phyloP scores from a whole-genome alignment of 495 filamentous ascomycete species.

The Penicillium crystallinum region DNA sequence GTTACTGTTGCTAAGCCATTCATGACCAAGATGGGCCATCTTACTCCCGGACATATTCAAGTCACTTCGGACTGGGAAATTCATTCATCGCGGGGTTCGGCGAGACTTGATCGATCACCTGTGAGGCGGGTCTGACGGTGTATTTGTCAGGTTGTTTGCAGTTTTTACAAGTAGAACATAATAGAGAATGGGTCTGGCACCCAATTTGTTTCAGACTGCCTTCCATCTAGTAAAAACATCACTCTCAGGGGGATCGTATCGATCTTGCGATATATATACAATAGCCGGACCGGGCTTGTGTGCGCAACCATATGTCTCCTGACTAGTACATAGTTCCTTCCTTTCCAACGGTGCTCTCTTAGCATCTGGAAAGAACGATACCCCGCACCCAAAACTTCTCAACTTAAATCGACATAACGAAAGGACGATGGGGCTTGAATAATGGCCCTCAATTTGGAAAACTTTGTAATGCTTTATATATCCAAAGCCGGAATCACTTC shows the following conservation, averaged over 20 bases:
- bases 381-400: too few relatives aligned
- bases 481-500: background rate
- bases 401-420: too few relatives aligned
- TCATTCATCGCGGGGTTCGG: constrained; percentile 24
- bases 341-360: too few relatives aligned
- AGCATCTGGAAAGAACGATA: too few relatives aligned
- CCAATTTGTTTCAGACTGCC: background rate
- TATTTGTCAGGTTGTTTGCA: background rate
- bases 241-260: too few relatives aligned
- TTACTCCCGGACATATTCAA: constrained; percentile 20
- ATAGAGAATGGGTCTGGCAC: background rate
- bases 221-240: too few relatives aligned
- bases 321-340: too few relatives aligned
- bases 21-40: constrained; percentile 18
- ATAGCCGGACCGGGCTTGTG: too few relatives aligned
- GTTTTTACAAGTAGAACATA: background rate
- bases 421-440: too few relatives aligned
- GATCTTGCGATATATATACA: too few relatives aligned
- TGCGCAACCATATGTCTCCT: too few relatives aligned
- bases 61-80: constrained; percentile 28
- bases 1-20: constrained; percentile 16
- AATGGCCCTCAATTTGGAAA: background rate
- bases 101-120: constrained; percentile 11
- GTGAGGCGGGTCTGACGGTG: background rate
- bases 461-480: background rate